phyloP scores from a whole-genome alignment of 768 basidiomycete genomes.

The Leccinum obscurum region DNA sequence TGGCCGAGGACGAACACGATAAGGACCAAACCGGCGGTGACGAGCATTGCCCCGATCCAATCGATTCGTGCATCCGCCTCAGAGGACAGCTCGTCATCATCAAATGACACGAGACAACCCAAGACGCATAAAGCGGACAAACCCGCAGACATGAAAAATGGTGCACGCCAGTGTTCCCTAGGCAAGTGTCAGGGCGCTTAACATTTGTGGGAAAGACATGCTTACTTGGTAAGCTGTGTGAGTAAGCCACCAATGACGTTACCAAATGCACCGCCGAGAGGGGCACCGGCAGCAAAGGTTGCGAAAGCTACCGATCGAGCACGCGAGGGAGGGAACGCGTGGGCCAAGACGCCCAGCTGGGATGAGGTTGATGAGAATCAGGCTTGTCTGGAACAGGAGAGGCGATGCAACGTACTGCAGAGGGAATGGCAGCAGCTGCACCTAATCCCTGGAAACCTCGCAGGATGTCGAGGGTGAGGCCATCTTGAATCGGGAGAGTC shows the following conservation, averaged over 20 bases:
- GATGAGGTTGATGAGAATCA: constrained; percentile 1
- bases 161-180: constrained; percentile 62
- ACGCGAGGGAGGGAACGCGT: constrained; percentile 67
- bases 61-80: constrained; percentile 57
- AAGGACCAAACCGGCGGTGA: constrained; percentile 65
- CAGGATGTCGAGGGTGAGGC: constrained; percentile 63
- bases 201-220: not conserved
- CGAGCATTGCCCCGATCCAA: constrained; percentile 71
- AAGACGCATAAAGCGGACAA: constrained; percentile 53
- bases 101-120: constrained; percentile 59
- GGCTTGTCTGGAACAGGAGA: not conserved
- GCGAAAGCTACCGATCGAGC: constrained; percentile 79
- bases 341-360: constrained; percentile 80
- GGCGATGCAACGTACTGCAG: constrained; percentile 48
- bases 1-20: constrained; percentile 75
- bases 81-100: constrained; percentile 46
- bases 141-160: constrained; percentile 60
- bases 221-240: constrained; percentile 50
- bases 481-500: constrained; percentile 39
- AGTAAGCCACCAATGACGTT: constrained; percentile 69
- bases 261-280: constrained; percentile 76
- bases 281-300: constrained; percentile 82
- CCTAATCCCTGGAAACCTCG: constrained; percentile 84
- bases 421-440: constrained; percentile 71
- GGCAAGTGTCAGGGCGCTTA: not conserved